Evolutionary conservation across 768 basidiomycete species (phyloP), one percentile per base, ranked within the genome.

Genomic region (Udeniomyces megalosporus): DNA sequence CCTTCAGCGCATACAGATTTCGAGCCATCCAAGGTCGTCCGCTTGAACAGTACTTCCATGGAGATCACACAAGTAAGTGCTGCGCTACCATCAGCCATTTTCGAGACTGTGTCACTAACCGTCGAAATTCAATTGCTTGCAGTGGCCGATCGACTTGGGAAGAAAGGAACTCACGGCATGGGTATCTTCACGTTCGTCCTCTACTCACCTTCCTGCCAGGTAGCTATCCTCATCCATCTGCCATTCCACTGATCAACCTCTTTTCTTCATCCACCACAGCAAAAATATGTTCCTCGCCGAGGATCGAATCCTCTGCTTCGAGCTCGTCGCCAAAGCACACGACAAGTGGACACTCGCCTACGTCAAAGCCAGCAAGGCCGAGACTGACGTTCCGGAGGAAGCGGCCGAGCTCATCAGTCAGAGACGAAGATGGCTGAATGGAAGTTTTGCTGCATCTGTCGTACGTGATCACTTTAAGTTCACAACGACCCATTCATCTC

Each of bases 91-190:
- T n/a, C n/a, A n/a, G n/a, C n/a, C n/a, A n/a, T n/a, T n/a, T n/a
- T n/a, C n/a, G n/a, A n/a, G n/a, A n/a, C 53, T 46, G 10, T 2
- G 26, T n/a, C n/a, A 4, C 29, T n/a, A 29, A 31, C 22, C 17
- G 11, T 28, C 24, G 6, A 17, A 26, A 28, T 53, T 31, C 17
- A 22, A n/a, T 56, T 34, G n/a, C 15, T 46, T 71, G 86, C 84
- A 31, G 77, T 95, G 69, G 90, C 92, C 20, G 89, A 89, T 66
- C 84, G 92, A 58, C 82, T 95, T 49, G 93, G 93, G 12, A 77
- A 82, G 28, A 92, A 95, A 76, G 93, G 92, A 74, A 88, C 92
- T 60, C 83, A 93, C 66, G 91, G 90, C 49, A 95, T 95, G 92
- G 84, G 85, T 73, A 92, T 95, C 69, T 93, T 95, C 77, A 90